Conservation (phyloP, 106 monocot species). For the Agapanthus africanus region DNA sequence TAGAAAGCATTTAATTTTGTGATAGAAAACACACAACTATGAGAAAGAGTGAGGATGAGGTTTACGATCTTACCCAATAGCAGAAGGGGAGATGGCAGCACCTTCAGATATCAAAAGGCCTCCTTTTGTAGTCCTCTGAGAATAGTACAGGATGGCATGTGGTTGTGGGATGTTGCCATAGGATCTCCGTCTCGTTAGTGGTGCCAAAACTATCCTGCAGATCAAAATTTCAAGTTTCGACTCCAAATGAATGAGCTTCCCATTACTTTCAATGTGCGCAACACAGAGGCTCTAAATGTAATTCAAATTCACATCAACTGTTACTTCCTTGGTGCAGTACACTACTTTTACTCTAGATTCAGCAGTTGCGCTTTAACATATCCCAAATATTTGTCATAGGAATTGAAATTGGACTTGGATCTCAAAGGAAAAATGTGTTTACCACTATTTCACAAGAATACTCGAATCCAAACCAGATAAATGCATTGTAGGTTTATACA, state of each 20-base stretch:
- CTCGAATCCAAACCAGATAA: too few relatives aligned
- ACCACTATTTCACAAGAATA: too few relatives aligned
- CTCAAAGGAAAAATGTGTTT: too few relatives aligned
- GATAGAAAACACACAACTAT: not conserved
- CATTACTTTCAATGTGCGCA: not conserved
- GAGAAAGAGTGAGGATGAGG: not conserved
- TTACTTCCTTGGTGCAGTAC: not conserved
- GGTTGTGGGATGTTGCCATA: constrained; percentile 19
- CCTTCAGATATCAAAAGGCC: constrained; percentile 35
- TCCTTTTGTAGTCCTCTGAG: constrained; percentile 29
- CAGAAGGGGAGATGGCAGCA: constrained; percentile 45
- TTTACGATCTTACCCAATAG: constrained; percentile 30
- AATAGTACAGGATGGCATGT: constrained; percentile 28
- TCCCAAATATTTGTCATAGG: too few relatives aligned
- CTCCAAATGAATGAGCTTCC: not conserved
- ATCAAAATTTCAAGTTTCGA: not conserved
- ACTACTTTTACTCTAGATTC: not conserved
- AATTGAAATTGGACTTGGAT: too few relatives aligned
- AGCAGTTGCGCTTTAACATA: too few relatives aligned
- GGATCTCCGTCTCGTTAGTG: constrained; percentile 28
- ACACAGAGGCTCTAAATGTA: too few relatives aligned
- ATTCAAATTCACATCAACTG: not conserved
- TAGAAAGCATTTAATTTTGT: not conserved
- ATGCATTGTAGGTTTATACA: too few relatives aligned
- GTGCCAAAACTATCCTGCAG: constrained; percentile 29